Evolutionary conservation across 805 yeast species (phyloP).

Genomic region (Zygosaccharomyces rouxii): DNA sequence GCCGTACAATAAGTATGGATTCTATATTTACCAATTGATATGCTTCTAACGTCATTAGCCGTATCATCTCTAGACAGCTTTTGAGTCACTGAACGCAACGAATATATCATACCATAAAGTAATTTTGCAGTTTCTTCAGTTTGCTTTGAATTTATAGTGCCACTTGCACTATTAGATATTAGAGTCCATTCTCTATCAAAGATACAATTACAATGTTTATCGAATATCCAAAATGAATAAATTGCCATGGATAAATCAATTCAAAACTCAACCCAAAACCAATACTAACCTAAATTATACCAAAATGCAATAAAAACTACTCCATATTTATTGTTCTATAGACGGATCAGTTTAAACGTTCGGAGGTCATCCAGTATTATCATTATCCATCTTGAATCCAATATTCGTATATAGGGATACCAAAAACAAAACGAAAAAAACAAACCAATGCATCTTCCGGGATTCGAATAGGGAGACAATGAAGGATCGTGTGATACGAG

Average conservation of each 20-base stretch:
- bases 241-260: slow-evolving; percentile 43
- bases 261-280: background rate
- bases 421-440: too few relatives aligned
- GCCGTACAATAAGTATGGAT: slow-evolving; percentile 79
- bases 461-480: background rate
- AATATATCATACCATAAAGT: slow-evolving; percentile 78
- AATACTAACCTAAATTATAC: too few relatives aligned
- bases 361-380: too few relatives aligned
- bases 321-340: too few relatives aligned
- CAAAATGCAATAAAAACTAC: too few relatives aligned
- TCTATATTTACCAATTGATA: slow-evolving; percentile 70
- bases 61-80: slow-evolving; percentile 38
- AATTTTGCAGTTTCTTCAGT: slow-evolving; percentile 72
- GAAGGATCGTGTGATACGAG: background rate
- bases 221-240: slow-evolving; percentile 85
- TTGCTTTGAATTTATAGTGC: slow-evolving; percentile 48
- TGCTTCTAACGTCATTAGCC: slow-evolving; percentile 33
- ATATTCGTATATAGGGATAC: too few relatives aligned
- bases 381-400: too few relatives aligned
- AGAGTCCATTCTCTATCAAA: slow-evolving; percentile 69
- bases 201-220: slow-evolving; percentile 87
- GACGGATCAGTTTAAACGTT: too few relatives aligned
- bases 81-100: slow-evolving; percentile 71
- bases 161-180: slow-evolving; percentile 30
- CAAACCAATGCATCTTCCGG: background rate